Base-by-base conservation (phyloP, 192 early-diverging fungal genomes). In the Rhizophlyctis rosea region DNA sequence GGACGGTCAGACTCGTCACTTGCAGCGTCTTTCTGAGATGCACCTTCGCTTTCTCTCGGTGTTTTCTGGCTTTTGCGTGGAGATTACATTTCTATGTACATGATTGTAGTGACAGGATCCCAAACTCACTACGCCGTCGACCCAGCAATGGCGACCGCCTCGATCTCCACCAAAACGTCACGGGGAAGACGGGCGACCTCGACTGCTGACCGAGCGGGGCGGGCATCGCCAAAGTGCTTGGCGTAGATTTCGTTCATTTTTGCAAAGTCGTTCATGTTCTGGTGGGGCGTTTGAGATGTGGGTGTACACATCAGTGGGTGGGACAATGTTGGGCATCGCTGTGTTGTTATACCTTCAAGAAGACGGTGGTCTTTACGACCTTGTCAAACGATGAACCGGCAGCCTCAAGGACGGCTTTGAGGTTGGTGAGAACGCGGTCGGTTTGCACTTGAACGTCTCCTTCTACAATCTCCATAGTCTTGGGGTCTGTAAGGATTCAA, bases 351-450 rank as follows among this genome's bases (percentile, higher is more conserved):
- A 86, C 84, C 75, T 92, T 90, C 34, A 98, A 67, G 73, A 96
- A 98, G 50, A 96, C 94, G 21, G 94, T 96, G 25, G 94, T 95
- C 83, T 98, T 98, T 72, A 96, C 87, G 16, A 96, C 90, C 59
- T 90, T 85, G 44, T 90, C 81, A 31, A 96, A 81, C 4, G 72
- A 74, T 59, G 91, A 86, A 57, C 89, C 83, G 34, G 90, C 80
- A 11, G 86, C 91, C 69, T 88, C 81, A 31, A 98, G 80, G 51
- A 98, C 90, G 1, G 87, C 89, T 61, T 80, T 67, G 55, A 96
- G 76, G 78, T 98, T 98, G 70, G 74, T 85, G 65, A 98, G 68
- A 23, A 78, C 62, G 54, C 72, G 82, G n/a, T 51, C 55, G 62
- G 92, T 91, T 68, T 94, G 90, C 28, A 77, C 82, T 36, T 82